phyloP scores from a whole-genome alignment of 2,329 filamentous ascomycete genomes.

The Sporothrix brasiliensis region DNA sequence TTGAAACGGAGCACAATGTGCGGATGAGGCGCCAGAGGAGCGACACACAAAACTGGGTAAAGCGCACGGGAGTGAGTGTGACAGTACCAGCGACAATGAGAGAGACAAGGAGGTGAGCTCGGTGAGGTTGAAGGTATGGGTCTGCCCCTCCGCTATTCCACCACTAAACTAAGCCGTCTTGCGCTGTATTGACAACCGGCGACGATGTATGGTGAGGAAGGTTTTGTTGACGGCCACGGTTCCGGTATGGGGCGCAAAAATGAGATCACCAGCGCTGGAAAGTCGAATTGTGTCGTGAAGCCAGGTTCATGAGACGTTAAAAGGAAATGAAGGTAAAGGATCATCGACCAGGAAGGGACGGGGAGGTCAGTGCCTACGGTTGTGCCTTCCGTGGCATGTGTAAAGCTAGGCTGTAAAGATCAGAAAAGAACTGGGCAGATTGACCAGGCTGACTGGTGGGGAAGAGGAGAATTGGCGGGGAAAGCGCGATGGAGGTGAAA shows the following conservation, averaged over 20 bases:
- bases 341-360: constrained; percentile 2
- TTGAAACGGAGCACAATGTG: not conserved
- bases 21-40: not conserved
- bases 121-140: not conserved
- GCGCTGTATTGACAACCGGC: not conserved
- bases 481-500: not conserved
- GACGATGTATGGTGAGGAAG: not conserved
- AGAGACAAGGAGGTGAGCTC: not conserved
- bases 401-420: constrained; percentile 5
- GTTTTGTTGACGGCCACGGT: not conserved
- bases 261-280: not conserved
- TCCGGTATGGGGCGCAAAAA: not conserved
- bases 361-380: constrained; percentile 10
- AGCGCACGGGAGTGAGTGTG: not conserved
- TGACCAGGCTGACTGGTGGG: constrained; percentile 30
- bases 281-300: not conserved
- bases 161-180: not conserved
- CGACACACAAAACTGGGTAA: not conserved
- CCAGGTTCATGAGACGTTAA: not conserved
- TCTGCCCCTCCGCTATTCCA: constrained; percentile 8
- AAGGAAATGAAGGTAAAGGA: constrained; percentile 9
- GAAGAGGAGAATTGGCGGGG: constrained; percentile 5
- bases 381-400: constrained; percentile 17
- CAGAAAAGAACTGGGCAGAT: constrained; percentile 12
- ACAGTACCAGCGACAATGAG: no score